Percentiles rank a stretch among this genome's conserved stretches.
phyloP scores from a whole-genome alignment of 1,139 yeast species.

The Geotrichum fermentans region DNA sequence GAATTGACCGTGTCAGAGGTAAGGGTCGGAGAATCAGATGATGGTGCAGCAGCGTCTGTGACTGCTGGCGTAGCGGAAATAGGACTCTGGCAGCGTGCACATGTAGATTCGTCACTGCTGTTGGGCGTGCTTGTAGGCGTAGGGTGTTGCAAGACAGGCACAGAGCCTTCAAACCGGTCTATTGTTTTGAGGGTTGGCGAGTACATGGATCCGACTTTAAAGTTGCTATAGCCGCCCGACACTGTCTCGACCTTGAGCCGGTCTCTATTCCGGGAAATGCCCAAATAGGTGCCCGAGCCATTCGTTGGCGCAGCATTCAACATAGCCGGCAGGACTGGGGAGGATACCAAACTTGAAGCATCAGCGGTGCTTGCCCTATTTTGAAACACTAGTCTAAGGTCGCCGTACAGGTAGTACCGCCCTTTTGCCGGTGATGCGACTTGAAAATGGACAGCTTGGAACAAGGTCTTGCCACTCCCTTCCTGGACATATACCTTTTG shows the following conservation, averaged over 20 bases:
- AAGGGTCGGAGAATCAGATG: background rate
- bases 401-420: conserved; percentile 39
- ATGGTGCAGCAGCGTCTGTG: background rate
- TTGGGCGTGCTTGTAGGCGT: background rate
- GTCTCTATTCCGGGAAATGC: conserved; percentile 8
- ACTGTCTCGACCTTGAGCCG: conserved; percentile 6
- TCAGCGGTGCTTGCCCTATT: conserved; percentile 27
- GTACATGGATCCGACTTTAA: background rate
- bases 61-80: background rate
- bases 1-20: background rate
- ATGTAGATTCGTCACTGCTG: background rate
- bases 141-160: background rate
- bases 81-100: background rate
- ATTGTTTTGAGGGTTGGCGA: background rate
- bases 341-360: background rate
- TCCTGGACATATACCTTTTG: conserved; percentile 31
- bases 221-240: conserved; percentile 6
- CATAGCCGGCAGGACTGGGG: background rate
- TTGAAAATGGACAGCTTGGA: conserved; percentile 37
- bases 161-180: background rate
- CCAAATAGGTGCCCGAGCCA: conserved; percentile 2
- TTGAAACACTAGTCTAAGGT: conserved; percentile 39
- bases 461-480: conserved; percentile 17
- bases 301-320: background rate
- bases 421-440: conserved; percentile 34